Evolutionary conservation across 75 land plant species (phyloP).

Genomic region (Pinus albicaulis): DNA sequence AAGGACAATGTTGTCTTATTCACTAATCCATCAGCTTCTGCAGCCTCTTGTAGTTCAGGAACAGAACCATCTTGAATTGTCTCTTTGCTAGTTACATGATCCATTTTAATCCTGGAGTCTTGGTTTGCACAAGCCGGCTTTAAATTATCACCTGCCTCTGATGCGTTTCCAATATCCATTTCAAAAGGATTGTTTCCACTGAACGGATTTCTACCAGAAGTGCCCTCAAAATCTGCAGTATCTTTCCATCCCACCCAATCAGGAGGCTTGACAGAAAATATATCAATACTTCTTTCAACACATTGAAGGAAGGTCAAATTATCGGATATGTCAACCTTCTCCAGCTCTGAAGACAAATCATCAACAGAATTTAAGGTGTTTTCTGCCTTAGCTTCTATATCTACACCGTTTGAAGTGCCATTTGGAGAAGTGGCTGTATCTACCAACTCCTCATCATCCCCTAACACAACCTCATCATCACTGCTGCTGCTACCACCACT

Average conservation of each 20-base stretch:
- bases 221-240: conserved; percentile 32
- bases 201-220: conserved; percentile 19
- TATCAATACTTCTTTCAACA: conserved; percentile 17
- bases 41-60: conserved; percentile 10
- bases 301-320: conserved; percentile 15
- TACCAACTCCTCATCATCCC: conserved; percentile 62
- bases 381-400: neutral
- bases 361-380: conserved; percentile 8
- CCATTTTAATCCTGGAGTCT: neutral
- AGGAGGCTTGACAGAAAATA: conserved; percentile 41
- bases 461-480: conserved; percentile 45
- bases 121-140: neutral
- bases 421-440: conserved; percentile 48
- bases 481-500: conserved; percentile 21
- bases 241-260: conserved; percentile 90
- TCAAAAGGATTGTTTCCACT: conserved; percentile 31
- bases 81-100: neutral
- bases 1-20: conserved; percentile 23
- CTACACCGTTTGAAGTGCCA: conserved; percentile 13
- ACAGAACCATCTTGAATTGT: conserved; percentile 12
- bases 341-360: conserved; percentile 22
- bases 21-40: conserved; percentile 11
- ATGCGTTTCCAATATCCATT: conserved; percentile 1
- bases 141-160: neutral
- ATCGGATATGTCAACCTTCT: conserved; percentile 22